Evolutionary conservation across 2,329 filamentous ascomycete genomes (phyloP), one percentile per base, ranked within the genome.

Genomic region (Ramichloridium luteum): DNA sequence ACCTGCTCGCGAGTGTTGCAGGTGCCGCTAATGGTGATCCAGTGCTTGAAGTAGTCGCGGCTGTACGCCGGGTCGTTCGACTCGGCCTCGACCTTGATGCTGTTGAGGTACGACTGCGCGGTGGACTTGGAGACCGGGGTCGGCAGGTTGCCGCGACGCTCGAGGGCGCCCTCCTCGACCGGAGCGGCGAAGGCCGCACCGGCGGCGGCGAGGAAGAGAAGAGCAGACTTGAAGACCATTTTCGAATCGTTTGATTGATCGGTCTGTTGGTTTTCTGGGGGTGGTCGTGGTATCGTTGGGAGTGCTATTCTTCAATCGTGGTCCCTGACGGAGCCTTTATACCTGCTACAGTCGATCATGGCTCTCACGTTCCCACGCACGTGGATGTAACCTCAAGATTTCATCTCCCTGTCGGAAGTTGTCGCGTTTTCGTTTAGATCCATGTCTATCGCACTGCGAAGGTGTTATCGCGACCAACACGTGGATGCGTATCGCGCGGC

Each of bases 1-100:
- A 88, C 80, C 2, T 64, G 70, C 50, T 86, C 80, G 32, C 72
- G 65, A 13, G 80, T 80, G 59, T 84, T 76, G 67, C 82, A 90
- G 4, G 58, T 56, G 6, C 77, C 78, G 10, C 57, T 60, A 46
- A 75, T 67, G 16, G 72, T 76, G 44, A 67, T 70, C 80, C 80
- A 85, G 56, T 76, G 72, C 2, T 74, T 76, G 59, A 86, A 86
- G 31, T 76, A 57, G 45, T 71, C 67, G 31, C 81, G 75, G 35
- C 67, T 60, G 57, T 85, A 84, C 13, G 48, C 62, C 62, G 37
- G 47, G 17, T 29, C 39, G 36, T 51, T 51, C 22, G 32, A 44
- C 30, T 48, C 48, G 14, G 44, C 47, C 25, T 34, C 47, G 16
- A 42, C 39, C 14, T 41, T 41, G 12, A 49, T 48, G 2, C 35